Evolutionary conservation across 768 basidiomycete genomes (phyloP), one percentile per base, ranked within the genome.

Genomic region (Leccinum broughii): DNA sequence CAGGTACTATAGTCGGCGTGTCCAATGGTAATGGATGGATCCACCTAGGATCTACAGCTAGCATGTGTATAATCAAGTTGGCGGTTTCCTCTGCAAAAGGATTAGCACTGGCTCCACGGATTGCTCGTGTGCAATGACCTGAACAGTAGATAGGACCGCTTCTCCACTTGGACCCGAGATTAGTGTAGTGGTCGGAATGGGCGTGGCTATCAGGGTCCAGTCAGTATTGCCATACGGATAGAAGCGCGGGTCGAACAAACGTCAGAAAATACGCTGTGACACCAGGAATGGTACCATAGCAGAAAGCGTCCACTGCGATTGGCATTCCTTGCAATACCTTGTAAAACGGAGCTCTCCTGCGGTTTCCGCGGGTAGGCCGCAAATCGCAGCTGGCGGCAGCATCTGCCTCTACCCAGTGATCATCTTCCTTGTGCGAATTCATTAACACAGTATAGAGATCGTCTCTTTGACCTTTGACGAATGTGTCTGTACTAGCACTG

Each of bases 291-390:
- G 81, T 80, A 6, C 96, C 97, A 71, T 98, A 99, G 39, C 89
- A 85, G 75, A 99, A 99, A 2, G 95, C 97, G 70, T 99, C 97
- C 1, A 99, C 97, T 15, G 96, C 94, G 26, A 99, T 90, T 9
- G 95, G 94, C 95, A 98, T 97, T 1, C 97, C 96, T 66, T 93
- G 90, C 65, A 98, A 72, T 24, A 94, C 84, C 77, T 98, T 99
- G 77, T 96, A 98, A 71, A 98, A 98, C 0, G 97, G 97, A 0
- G 95, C 93, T 59, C 84, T 87, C 60, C 91, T 78, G 30, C 91
- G 81, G 32, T 78, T 76, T 30, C 80, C 79, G 58, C 83, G 83
- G 7, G 73, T 78, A 2, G 78, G 72, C 15, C 78, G 79, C 61
- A 79, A 80, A 51, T 74, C 77, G 26, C 75, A 77, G 61, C 81